These are phyloP conservation scores for Coprinellus micaceus DNA, from an alignment of 768 basidiomycete genomes.

Conservation along the genomic window DNA sequence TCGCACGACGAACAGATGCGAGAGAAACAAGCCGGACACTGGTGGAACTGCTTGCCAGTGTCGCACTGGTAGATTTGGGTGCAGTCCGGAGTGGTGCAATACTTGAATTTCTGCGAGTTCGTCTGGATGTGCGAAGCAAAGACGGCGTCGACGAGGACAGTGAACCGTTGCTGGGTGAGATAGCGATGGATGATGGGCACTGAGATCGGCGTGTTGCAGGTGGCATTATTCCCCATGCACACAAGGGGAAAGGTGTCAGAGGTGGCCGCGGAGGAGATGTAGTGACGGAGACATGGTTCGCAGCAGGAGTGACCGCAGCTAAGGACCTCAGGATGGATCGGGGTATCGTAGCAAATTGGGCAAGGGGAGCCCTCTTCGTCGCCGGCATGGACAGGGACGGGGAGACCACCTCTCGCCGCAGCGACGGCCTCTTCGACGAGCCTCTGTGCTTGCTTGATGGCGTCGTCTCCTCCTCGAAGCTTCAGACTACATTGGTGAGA, in stretches of 20 bases:
- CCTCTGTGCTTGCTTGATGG: conserved; percentile 40
- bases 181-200: conserved; percentile 49
- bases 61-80: conserved; percentile 54
- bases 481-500: conserved; percentile 37
- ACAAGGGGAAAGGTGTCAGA: conserved; percentile 52
- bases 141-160: conserved; percentile 49
- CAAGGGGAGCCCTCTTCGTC: conserved; percentile 27
- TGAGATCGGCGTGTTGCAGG: conserved; percentile 50
- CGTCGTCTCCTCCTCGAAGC: conserved; percentile 56
- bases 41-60: conserved; percentile 23
- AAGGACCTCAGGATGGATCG: conserved; percentile 38
- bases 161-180: conserved; percentile 47
- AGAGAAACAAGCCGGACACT: conserved; percentile 52
- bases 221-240: conserved; percentile 59
- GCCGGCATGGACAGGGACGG: conserved; percentile 1
- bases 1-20: conserved; percentile 48
- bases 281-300: conserved; percentile 44
- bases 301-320: conserved; percentile 52
- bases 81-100: conserved; percentile 74
- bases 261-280: conserved; percentile 39
- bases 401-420: background rate
- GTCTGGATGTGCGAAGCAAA: conserved; percentile 53
- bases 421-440: conserved; percentile 35
- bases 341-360: conserved; percentile 52
- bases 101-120: conserved; percentile 53